Evolutionary conservation across 495 filamentous ascomycete species (phyloP).

Genomic region (Xylaria cubensis): DNA sequence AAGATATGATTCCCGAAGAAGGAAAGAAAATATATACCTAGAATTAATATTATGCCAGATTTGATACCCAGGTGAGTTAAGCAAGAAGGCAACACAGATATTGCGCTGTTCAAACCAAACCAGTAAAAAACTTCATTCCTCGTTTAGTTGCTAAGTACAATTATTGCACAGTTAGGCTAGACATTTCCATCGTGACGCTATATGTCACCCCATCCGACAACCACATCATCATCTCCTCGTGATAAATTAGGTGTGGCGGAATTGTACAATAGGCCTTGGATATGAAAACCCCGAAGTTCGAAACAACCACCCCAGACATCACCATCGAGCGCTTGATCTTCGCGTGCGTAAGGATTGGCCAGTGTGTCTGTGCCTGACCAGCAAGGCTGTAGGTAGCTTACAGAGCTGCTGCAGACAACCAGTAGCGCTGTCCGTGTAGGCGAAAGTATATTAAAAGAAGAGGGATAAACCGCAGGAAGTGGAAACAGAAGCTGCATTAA

Average conservation of each 20-base stretch:
- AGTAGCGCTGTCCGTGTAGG: not conserved
- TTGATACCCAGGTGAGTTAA: not conserved
- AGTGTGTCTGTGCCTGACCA: slow-evolving; percentile 19
- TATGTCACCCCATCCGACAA: slow-evolving; percentile 11
- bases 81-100: not conserved
- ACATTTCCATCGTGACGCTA: slow-evolving; percentile 15
- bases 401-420: not conserved
- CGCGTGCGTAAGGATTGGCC: not conserved
- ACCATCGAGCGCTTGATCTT: not conserved
- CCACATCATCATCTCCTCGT: slow-evolving; percentile 19
- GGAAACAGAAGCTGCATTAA: slow-evolving; percentile 20
- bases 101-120: slow-evolving; percentile 4
- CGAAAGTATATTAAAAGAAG: not conserved
- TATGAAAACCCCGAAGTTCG: not conserved
- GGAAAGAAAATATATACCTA: not conserved
- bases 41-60: not conserved
- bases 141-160: slow-evolving; percentile 24
- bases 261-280: slow-evolving; percentile 15
- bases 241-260: slow-evolving; percentile 10
- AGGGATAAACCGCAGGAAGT: not conserved
- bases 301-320: not conserved
- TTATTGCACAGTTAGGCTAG: slow-evolving; percentile 9
- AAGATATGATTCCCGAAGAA: not conserved
- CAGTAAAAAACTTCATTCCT: slow-evolving; percentile 24
- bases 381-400: slow-evolving; percentile 1